phyloP scores from a whole-genome alignment of 371 early-diverging fungal genomes.

The Zychaea mexicana region DNA sequence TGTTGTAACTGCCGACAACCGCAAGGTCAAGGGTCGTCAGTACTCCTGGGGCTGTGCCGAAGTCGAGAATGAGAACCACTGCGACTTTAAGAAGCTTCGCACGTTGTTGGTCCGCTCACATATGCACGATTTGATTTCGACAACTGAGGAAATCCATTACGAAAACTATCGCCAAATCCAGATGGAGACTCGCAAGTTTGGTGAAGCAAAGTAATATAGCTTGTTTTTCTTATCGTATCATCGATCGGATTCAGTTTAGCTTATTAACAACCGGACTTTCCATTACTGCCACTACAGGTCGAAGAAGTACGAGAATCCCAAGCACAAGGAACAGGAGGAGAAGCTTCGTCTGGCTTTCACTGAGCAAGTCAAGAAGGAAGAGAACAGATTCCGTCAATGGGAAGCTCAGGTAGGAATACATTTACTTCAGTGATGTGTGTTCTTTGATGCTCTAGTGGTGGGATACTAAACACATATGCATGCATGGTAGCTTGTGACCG shows the following conservation, averaged over 20 bases:
- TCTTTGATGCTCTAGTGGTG: too few relatives aligned
- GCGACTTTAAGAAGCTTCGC: slow-evolving; percentile 93
- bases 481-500: slow-evolving; percentile 77
- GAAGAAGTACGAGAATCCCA: slow-evolving; percentile 79
- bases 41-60: slow-evolving; percentile 94
- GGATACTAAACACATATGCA: not conserved
- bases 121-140: slow-evolving; percentile 88
- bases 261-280: too few relatives aligned
- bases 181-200: slow-evolving; percentile 82
- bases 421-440: not conserved
- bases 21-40: slow-evolving; percentile 81
- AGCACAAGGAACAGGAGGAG: slow-evolving; percentile 95
- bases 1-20: slow-evolving; percentile 69
- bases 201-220: slow-evolving; percentile 77
- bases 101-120: slow-evolving; percentile 89
- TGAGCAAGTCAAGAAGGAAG: slow-evolving; percentile 94
- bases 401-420: slow-evolving; percentile 65
- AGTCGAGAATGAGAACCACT: slow-evolving; percentile 87
- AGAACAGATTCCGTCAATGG: slow-evolving; percentile 96
- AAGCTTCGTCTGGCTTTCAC: slow-evolving; percentile 90
- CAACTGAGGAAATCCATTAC: slow-evolving; percentile 89
- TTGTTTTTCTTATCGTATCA: not conserved
- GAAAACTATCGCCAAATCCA: slow-evolving; percentile 83
- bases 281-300: slow-evolving; percentile 24
- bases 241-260: too few relatives aligned